These are phyloP conservation scores for Cladosporium sp. DNA, from an alignment of 2,329 filamentous ascomycete species.

Conservation along the genomic window DNA sequence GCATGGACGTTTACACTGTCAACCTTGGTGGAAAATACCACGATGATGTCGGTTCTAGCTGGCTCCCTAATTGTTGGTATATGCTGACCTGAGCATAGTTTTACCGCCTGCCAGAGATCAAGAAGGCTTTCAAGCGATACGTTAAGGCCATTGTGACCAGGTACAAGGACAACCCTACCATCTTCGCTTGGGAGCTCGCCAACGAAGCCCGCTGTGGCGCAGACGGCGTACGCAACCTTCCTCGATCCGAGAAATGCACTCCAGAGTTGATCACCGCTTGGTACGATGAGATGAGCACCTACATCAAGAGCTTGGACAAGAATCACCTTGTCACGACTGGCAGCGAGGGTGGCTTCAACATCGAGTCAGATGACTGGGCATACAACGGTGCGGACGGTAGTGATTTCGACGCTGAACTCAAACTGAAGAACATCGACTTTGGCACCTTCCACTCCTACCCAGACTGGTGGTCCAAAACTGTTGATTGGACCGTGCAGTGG, in stretches of 20 bases:
- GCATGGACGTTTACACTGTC: conserved; percentile 61
- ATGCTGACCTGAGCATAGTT: conserved; percentile 21
- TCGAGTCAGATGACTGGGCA: conserved; percentile 35
- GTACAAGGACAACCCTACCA: conserved; percentile 59
- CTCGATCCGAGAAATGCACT: conserved; percentile 34
- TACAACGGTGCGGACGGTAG: conserved; percentile 51
- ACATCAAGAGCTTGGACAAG: conserved; percentile 54
- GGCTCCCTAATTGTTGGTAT: no score
- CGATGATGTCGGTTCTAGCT: conserved; percentile 42
- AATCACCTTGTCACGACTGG: conserved; percentile 58
- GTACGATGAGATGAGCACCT: conserved; percentile 57
- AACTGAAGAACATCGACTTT: conserved; percentile 54
- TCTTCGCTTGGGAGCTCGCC: conserved; percentile 68
- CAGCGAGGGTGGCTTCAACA: conserved; percentile 42
- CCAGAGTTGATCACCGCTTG: conserved; percentile 49
- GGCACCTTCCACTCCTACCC: conserved; percentile 59
- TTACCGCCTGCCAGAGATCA: conserved; percentile 22
- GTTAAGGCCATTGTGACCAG: conserved; percentile 59
- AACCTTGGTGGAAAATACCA: conserved; percentile 55
- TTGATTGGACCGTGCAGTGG: conserved; percentile 56
- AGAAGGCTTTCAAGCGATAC: conserved; percentile 58
- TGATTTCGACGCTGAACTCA: conserved; percentile 55
- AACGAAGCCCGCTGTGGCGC: conserved; percentile 66
- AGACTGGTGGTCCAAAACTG: conserved; percentile 56
- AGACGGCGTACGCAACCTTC: conserved; percentile 57